Evolutionary conservation across 768 basidiomycete species (phyloP).

Genomic region (Tricholoma sp.): DNA sequence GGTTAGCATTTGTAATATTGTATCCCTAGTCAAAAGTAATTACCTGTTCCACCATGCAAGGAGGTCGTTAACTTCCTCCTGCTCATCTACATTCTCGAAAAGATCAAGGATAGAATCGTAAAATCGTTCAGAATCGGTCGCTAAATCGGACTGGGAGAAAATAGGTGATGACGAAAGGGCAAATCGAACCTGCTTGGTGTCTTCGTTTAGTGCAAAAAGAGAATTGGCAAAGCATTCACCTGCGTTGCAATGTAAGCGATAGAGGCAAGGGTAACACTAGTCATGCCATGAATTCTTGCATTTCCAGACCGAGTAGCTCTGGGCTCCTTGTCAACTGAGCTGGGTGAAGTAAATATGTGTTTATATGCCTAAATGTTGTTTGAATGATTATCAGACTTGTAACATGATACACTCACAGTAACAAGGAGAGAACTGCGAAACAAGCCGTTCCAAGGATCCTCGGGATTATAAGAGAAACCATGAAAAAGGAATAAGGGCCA

Average conservation of each 20-base stretch:
- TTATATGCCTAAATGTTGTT: not conserved
- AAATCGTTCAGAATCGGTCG: conserved; percentile 2
- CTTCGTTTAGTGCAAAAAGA: not conserved
- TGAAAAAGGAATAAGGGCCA: not conserved
- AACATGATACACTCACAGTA: not conserved
- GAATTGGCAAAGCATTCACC: not conserved
- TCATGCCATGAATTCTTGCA: conserved; percentile 2
- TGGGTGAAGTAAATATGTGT: conserved; percentile 1
- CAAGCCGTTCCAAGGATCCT: not conserved
- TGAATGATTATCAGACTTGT: not conserved
- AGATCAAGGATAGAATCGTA: not conserved
- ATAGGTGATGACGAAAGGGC: not conserved
- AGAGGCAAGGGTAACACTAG: not conserved
- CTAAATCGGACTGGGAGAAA: not conserved
- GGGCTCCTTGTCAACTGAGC: conserved; percentile 1
- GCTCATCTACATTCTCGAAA: not conserved
- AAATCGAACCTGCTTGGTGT: not conserved
- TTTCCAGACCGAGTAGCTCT: conserved; percentile 1
- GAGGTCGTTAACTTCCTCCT: not conserved
- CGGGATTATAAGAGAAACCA: not conserved
- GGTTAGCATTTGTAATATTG: not conserved
- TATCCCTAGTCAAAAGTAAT: not conserved
- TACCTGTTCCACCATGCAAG: conserved; percentile 5
- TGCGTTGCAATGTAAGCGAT: not conserved
- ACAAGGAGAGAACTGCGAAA: not conserved